phyloP scores from a whole-genome alignment of 441 rosid species.

The Populus hybrid region DNA sequence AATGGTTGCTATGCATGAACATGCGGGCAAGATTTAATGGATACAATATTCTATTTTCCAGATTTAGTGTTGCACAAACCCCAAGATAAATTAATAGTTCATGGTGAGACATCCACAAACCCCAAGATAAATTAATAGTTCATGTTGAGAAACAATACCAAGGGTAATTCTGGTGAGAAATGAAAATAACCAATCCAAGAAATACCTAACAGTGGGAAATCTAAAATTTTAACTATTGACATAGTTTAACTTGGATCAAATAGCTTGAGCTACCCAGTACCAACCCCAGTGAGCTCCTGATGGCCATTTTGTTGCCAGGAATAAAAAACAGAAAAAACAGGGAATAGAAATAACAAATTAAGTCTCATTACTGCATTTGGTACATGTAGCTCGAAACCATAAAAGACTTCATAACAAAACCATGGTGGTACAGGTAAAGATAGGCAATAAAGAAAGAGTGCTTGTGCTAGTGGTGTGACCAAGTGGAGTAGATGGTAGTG shows the following conservation, averaged over 20 bases:
- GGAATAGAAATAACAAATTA: not conserved
- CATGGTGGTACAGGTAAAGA: not conserved
- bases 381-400: not conserved
- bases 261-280: not conserved
- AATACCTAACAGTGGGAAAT: not conserved
- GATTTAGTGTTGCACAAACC: not conserved
- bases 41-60: not conserved
- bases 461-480: not conserved
- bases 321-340: not conserved
- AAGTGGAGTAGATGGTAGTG: not conserved
- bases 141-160: not conserved
- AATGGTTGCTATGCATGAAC: not conserved
- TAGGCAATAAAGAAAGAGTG: not conserved
- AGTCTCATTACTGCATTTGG: not conserved
- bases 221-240: not conserved
- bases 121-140: not conserved
- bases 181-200: not conserved
- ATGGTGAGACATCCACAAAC: not conserved
- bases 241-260: not conserved
- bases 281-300: not conserved
- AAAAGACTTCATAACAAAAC: not conserved
- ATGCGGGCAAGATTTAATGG: not conserved
- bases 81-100: not conserved
- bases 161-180: not conserved
- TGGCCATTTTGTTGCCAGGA: not conserved